Conservation (phyloP, 306 rosid genomes). For the Gleditsia sinensis region DNA sequence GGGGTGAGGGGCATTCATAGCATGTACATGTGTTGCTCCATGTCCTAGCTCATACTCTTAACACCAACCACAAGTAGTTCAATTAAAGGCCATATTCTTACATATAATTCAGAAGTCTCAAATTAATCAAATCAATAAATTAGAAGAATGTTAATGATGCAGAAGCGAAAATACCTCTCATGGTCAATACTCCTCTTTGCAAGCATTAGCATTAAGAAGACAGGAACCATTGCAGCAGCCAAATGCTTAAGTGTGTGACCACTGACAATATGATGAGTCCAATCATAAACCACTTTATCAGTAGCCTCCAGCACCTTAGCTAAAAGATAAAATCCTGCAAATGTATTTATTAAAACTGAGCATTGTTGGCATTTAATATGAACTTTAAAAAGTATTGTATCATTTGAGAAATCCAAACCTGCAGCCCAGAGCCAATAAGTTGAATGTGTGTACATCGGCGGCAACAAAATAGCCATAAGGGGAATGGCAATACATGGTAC, state of each 20-base stretch:
- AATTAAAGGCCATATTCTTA: slow-evolving; percentile 10
- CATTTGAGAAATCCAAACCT: slow-evolving; percentile 51
- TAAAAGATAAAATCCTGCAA: slow-evolving; percentile 76
- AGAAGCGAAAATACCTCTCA: slow-evolving; percentile 51
- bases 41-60: neutral
- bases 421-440: slow-evolving; percentile 92
- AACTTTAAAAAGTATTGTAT: neutral
- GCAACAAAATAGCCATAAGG: slow-evolving; percentile 78
- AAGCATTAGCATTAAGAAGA: slow-evolving; percentile 82
- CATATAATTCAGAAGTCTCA: slow-evolving; percentile 3
- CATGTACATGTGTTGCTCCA: neutral
- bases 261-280: slow-evolving; percentile 74
- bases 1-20: slow-evolving; percentile 14
- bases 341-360: slow-evolving; percentile 27
- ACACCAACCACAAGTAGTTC: neutral
- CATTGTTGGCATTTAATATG: neutral
- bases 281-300: slow-evolving; percentile 61
- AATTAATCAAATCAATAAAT: neutral
- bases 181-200: slow-evolving; percentile 66
- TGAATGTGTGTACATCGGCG: slow-evolving; percentile 92
- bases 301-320: slow-evolving; percentile 83
- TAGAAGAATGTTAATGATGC: slow-evolving; percentile 3
- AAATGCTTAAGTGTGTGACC: slow-evolving; percentile 96
- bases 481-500: slow-evolving; percentile 85
- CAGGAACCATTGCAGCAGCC: slow-evolving; percentile 84